phyloP scores from a whole-genome alignment of 352 stramenopile species.

The Nothophytophthora sp. region DNA sequence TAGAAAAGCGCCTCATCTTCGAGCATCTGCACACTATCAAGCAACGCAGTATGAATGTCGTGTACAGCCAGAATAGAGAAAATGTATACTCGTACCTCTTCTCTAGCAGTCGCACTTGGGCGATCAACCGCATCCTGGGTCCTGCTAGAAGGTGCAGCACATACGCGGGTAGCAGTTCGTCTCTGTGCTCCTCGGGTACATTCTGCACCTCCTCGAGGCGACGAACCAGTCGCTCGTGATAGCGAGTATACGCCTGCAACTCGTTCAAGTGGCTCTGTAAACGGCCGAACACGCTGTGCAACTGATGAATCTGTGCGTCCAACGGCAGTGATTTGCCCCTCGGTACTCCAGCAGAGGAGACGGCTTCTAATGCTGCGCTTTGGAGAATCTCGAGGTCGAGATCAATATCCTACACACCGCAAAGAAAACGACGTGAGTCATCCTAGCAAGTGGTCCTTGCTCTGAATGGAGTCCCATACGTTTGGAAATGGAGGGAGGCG shows the following conservation, averaged over 20 bases:
- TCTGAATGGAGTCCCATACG: constrained; percentile 7
- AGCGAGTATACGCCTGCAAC: constrained; percentile 32
- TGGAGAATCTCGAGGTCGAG: constrained; percentile 12
- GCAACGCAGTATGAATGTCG: too few species aligned
- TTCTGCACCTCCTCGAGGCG: constrained; percentile 34
- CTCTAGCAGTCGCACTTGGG: constrained; percentile 43
- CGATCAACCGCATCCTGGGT: constrained; percentile 22
- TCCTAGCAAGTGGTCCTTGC: too few species aligned
- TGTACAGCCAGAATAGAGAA: too few species aligned
- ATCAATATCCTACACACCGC: constrained; percentile 25
- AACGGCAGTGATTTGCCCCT: constrained; percentile 2
- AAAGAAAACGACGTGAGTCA: background rate
- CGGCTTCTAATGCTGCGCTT: constrained; percentile 2
- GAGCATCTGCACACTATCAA: constrained; percentile 52
- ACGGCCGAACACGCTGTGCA: constrained; percentile 44
- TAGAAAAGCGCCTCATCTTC: constrained; percentile 67
- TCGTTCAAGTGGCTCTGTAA: constrained; percentile 42
- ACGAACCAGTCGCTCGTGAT: constrained; percentile 39
- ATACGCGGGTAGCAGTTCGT: constrained; percentile 37
- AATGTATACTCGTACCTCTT: constrained; percentile 28
- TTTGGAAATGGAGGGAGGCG: constrained; percentile 44
- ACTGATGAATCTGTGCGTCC: constrained; percentile 34
- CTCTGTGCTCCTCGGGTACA: constrained; percentile 15
- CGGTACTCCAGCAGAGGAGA: background rate
- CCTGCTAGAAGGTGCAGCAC: constrained; percentile 42